phyloP scores from a whole-genome alignment of 163 green algal species.

The Scenedesmus sp. region DNA sequence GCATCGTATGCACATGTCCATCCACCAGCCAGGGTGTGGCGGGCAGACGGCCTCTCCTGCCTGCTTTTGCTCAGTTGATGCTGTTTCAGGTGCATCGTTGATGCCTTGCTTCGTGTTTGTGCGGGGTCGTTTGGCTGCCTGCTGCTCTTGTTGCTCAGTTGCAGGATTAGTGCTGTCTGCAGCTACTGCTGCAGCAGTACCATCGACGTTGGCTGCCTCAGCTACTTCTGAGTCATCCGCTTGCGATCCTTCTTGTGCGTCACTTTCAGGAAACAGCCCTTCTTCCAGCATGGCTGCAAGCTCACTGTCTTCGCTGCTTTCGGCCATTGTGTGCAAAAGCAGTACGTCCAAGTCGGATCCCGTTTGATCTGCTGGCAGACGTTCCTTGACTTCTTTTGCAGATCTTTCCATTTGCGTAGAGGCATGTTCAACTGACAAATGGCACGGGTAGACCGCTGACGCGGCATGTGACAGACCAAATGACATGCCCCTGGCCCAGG shows the following conservation, averaged over 20 bases:
- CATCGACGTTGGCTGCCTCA: neutral
- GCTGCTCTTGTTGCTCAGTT: neutral
- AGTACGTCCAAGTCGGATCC: neutral
- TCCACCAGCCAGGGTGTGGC: conserved; percentile 39
- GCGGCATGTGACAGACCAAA: neutral
- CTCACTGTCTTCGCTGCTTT: conserved; percentile 34
- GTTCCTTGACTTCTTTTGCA: neutral
- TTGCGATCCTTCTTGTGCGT: neutral
- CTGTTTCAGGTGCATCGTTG: neutral
- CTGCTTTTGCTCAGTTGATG: neutral
- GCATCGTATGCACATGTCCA: conserved; percentile 51
- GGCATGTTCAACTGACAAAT: neutral
- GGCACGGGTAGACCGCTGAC: neutral
- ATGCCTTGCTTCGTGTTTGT: too few relatives aligned
- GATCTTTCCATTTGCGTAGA: neutral
- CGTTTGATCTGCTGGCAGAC: neutral
- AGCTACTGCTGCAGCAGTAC: neutral
- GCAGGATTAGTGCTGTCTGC: neutral
- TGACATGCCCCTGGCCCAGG: too few relatives aligned
- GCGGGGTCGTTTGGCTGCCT: neutral
- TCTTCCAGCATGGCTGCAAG: conserved; percentile 40
- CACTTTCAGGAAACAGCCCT: conserved; percentile 6
- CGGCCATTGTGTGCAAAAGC: neutral
- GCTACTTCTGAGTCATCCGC: neutral
- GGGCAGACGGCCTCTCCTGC: conserved; percentile 17